Base-by-base conservation (phyloP, 352 stramenopile species). In the Phytophthora sp. region DNA sequence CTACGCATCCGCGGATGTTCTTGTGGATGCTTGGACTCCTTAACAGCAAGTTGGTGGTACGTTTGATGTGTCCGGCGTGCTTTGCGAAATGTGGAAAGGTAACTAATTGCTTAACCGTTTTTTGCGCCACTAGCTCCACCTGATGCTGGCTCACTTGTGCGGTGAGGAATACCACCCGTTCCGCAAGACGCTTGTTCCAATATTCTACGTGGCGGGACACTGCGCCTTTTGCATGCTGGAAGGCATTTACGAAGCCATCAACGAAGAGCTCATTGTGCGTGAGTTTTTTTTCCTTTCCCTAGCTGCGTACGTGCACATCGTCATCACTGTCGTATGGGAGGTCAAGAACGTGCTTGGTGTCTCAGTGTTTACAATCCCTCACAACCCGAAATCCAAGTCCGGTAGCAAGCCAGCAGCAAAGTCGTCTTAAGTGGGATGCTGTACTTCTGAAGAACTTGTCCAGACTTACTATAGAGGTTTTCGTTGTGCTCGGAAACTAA, bases 201-300 rank as follows among this genome's bases (percentile, higher is more conserved):
- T 96, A 52, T 93, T 96, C 57, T 96, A 93, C 69, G 86, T 96
- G 18, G 87, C 87, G 13, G 87, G 76, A 21, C 87, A 96, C 61
- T 91, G 79, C 62, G 74, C 77, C 32, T 95, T 94, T 66, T 84
- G 83, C 50, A 89, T 93, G 79, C 42, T 91, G 48, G 79, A 95
- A 62, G 85, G 84, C 30, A 87, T 92, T 38, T 91, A 94, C 70
- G 82, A 92, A 48, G 69, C 85, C 18, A 87, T 92, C 57, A 92
- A 92, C 72, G 85, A 96, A 34, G 72, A 76, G 17, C 72, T 96
- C 15, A 84, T 92, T 48, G 70, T 96, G 62, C 87, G 91, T 38
- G 87, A 96, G 66, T 96, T 96, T 54, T 96, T 94, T 56, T 96
- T 94, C 70, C 74, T 96, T 43, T 94, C 84, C 54, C 74, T 94